Base-by-base conservation (phyloP, 331 rosid species). In the Arachis monticola region DNA sequence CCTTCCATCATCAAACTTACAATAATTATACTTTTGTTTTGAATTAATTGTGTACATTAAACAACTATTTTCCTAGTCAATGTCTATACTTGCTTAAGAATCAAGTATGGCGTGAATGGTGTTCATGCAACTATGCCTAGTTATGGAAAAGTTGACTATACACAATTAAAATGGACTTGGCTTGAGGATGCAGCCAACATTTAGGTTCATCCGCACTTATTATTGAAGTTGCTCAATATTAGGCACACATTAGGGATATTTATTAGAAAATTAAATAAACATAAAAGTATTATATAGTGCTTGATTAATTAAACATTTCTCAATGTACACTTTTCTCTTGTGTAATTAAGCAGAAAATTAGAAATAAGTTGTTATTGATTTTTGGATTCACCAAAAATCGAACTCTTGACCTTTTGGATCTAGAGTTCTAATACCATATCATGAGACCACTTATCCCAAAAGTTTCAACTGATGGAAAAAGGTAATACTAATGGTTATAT, bases 131-230 rank as follows among this genome's bases (percentile, higher is more conserved):
- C 73, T 31, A 6, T 78, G 78, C 89, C 92, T 85, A 87, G 76
- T 51, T 67, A 81, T 87, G 83, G 83, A 74, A 82, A 84, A 77
- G 86, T 87, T 84, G 90, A 91, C 92, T 78, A 44, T 45, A 44
- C 45, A 3, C n/a, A 41, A 51, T 31, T 12, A 84, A 31, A 73
- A 38, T 76, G 22, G 59, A 48, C 67, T 35, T 40, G 57, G 60
- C 47, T 59, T 35, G 77, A 35, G 61, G 48, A 35, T 76, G 77
- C 79, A 61, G 41, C 27, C 79, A 65, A 56, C 56, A 27, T 86
- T 86, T 84, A 83, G 91, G 93, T 81, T 31, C 69, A 55, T 68
- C 79, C 77, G 88, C 96, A 88, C 87, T 8, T 22, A 0, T 52
- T 5, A 32, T 51, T 60, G 1, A 55, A 70, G 32, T 73, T 55